These are phyloP conservation scores for Penicillium sp. DNA, from an alignment of 2,329 filamentous ascomycete species.

Conservation along the genomic window DNA sequence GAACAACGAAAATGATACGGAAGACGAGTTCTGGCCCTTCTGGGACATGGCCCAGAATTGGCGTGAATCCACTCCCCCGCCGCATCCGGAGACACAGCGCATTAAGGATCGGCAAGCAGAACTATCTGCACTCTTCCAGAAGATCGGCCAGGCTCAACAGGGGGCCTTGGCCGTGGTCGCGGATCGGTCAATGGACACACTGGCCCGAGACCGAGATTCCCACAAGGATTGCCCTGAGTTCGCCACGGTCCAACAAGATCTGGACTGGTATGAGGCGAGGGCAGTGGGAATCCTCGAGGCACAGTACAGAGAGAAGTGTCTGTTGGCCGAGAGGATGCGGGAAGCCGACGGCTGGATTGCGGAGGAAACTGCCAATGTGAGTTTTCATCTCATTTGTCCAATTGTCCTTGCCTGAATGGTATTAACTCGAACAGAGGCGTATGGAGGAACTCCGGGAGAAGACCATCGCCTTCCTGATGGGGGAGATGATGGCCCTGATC, in stretches of 20 bases:
- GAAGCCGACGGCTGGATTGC: conserved; percentile 34
- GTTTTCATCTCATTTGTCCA: background rate
- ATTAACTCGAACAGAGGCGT: conserved; percentile 11
- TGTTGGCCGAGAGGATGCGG: conserved; percentile 29
- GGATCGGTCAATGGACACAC: conserved; percentile 36
- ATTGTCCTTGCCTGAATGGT: background rate
- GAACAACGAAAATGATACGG: conserved; percentile 15
- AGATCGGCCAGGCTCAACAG: conserved; percentile 41
- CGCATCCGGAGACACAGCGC: conserved; percentile 35
- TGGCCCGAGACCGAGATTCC: conserved; percentile 41
- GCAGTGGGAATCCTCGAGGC: conserved; percentile 25
- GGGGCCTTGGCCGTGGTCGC: conserved; percentile 41
- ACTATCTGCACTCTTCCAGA: conserved; percentile 42
- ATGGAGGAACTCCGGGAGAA: conserved; percentile 17
- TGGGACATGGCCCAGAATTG: conserved; percentile 31
- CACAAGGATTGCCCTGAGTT: conserved; percentile 42
- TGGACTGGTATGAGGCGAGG: conserved; percentile 30
- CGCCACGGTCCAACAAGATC: conserved; percentile 33
- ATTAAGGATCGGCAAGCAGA: conserved; percentile 43
- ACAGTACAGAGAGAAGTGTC: conserved; percentile 35
- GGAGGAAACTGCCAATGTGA: conserved; percentile 35
- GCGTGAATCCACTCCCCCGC: conserved; percentile 34
- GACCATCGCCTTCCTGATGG: conserved; percentile 18
- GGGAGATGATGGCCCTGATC: conserved; percentile 21
- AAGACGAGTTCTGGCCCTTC: conserved; percentile 27